Evolutionary conservation across 1,139 yeast genomes (phyloP).

Genomic region (Pichia sp.): DNA sequence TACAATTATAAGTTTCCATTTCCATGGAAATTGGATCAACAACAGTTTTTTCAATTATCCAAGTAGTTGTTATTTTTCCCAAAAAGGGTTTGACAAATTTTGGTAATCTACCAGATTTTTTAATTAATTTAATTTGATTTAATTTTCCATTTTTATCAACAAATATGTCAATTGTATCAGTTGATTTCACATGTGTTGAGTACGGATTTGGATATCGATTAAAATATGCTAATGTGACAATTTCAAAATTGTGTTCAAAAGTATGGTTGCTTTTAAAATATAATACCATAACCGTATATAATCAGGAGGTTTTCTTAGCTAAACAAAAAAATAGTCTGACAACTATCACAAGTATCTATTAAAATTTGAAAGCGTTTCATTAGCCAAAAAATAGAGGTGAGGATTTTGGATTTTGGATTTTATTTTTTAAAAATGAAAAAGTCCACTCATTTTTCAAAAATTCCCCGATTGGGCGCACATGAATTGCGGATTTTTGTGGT

Average conservation of each 20-base stretch:
- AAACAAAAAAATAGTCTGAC: no score
- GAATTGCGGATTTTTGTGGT: no score
- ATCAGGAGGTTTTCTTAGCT: neutral
- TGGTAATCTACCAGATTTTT: constrained; percentile 79
- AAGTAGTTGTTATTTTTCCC: constrained; percentile 66
- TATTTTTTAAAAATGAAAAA: no score
- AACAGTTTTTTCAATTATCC: constrained; percentile 77
- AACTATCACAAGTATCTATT: neutral
- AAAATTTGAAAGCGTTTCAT: neutral
- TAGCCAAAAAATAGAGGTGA: neutral
- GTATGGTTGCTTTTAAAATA: constrained; percentile 51
- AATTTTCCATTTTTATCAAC: constrained; percentile 61
- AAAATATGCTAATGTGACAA: constrained; percentile 73
- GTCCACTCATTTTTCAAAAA: no score
- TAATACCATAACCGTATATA: constrained; percentile 51
- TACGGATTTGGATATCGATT: constrained; percentile 89
- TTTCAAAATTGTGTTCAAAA: constrained; percentile 60
- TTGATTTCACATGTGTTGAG: constrained; percentile 80
- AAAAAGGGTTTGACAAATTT: constrained; percentile 71
- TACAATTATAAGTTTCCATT: constrained; percentile 70
- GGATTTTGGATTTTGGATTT: neutral
- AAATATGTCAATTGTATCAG: constrained; percentile 62
- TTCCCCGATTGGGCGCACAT: no score
- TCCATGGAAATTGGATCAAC: constrained; percentile 57
- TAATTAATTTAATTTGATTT: constrained; percentile 66